A percentile compares a stretch with the other conserved stretches of the same genome.
Evolutionary conservation across 78 protist species (phyloP).

Genomic region (Dictyostelium intermedium): DNA sequence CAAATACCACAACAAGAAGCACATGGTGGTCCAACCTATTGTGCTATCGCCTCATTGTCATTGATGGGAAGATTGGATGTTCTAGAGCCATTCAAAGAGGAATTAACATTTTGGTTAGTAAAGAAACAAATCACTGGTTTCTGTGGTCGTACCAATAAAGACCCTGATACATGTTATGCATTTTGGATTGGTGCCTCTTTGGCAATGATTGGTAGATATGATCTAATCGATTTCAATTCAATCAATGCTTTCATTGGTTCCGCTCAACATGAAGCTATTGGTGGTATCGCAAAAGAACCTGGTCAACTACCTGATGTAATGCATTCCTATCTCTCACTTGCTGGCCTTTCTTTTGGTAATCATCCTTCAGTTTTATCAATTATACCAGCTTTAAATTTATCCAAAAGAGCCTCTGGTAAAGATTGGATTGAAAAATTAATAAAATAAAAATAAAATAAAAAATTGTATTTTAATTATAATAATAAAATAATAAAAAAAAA

Average conservation of each 20-base stretch:
- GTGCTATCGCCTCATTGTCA: slow-evolving; percentile 83
- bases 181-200: slow-evolving; percentile 96
- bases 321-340: slow-evolving; percentile 75
- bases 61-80: slow-evolving; percentile 73
- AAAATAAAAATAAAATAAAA: not conserved
- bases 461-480: not conserved
- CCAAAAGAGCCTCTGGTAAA: slow-evolving; percentile 56
- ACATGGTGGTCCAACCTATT: slow-evolving; percentile 92
- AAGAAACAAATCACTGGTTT: slow-evolving; percentile 91
- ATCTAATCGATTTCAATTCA: slow-evolving; percentile 24
- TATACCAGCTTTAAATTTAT: slow-evolving; percentile 12
- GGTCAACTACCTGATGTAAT: slow-evolving; percentile 54
- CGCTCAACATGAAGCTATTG: slow-evolving; percentile 43
- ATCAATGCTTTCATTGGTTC: slow-evolving; percentile 23
- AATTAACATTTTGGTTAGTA: slow-evolving; percentile 57
- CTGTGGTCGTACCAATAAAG: slow-evolving; percentile 96
- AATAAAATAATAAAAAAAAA: not conserved
- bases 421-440: slow-evolving; percentile 29
- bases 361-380: not conserved
- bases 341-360: slow-evolving; percentile 36
- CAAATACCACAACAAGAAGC: slow-evolving; percentile 88
- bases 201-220: slow-evolving; percentile 18
- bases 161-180: slow-evolving; percentile 97
- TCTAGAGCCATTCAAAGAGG: not conserved
- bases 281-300: slow-evolving; percentile 75